Evolutionary conservation across 495 filamentous ascomycete species (phyloP).

Genomic region (Penicillium chermesinum): DNA sequence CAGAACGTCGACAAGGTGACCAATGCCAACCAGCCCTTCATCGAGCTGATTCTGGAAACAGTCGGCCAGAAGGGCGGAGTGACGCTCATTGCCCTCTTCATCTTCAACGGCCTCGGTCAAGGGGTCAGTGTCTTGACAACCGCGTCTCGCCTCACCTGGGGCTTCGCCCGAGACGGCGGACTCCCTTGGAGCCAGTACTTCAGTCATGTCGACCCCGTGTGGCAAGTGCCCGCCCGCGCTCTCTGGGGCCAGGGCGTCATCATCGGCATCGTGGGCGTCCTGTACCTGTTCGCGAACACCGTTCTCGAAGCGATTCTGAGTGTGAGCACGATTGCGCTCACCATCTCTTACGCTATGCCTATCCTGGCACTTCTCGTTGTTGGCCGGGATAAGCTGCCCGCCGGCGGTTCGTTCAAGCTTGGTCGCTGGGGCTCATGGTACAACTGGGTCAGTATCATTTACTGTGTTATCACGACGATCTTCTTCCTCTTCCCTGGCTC

Average conservation of each 20-base stretch:
- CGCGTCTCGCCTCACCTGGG: constrained; percentile 48
- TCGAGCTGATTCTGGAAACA: constrained; percentile 41
- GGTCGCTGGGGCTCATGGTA: constrained; percentile 33
- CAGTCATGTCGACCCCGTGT: constrained; percentile 35
- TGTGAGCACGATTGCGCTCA: constrained; percentile 47
- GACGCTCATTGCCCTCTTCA: constrained; percentile 40
- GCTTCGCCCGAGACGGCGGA: constrained; percentile 56
- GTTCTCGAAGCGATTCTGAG: constrained; percentile 47
- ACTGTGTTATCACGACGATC: constrained; percentile 42
- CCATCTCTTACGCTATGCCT: constrained; percentile 44
- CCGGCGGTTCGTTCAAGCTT: constrained; percentile 37
- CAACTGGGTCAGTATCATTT: constrained; percentile 43
- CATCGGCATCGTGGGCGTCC: constrained; percentile 39
- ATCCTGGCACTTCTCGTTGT: constrained; percentile 37
- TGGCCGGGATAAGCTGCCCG: constrained; percentile 39
- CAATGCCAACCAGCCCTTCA: constrained; percentile 41
- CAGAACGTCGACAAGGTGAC: constrained; percentile 57
- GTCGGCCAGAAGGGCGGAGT: constrained; percentile 35
- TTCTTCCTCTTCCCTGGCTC: constrained; percentile 44
- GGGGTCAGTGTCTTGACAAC: constrained; percentile 44
- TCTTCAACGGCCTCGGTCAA: constrained; percentile 45
- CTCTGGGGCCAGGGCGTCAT: constrained; percentile 41
- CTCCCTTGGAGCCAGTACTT: constrained; percentile 43
- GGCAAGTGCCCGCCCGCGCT: constrained; percentile 40
- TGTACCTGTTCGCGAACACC: constrained; percentile 45